Evolutionary conservation across 805 yeast genomes (phyloP).

Genomic region (Myxozyma kluyveri): DNA sequence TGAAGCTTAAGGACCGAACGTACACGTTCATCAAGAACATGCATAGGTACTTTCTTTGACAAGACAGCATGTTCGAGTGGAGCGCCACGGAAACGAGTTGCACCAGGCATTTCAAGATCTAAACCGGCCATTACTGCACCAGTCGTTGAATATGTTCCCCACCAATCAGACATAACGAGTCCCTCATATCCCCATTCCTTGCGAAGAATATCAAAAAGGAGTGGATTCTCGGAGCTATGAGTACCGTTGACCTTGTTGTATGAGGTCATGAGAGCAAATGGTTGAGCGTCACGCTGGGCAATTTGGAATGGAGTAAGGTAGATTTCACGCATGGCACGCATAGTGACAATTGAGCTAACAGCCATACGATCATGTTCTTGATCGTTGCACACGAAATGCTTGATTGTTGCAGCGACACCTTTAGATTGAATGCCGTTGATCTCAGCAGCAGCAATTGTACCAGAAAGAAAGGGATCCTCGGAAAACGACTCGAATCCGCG

Average conservation of each 20-base stretch:
- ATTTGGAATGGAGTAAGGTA: slow-evolving; percentile 63
- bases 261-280: slow-evolving; percentile 58
- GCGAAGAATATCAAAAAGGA: slow-evolving; percentile 49
- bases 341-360: slow-evolving; percentile 51
- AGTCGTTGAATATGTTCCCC: slow-evolving; percentile 51
- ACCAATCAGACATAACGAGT: slow-evolving; percentile 62
- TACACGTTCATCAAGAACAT: slow-evolving; percentile 44
- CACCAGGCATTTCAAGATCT: slow-evolving; percentile 69
- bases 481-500: slow-evolving; percentile 61
- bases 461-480: slow-evolving; percentile 57
- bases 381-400: slow-evolving; percentile 64
- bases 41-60: slow-evolving; percentile 42
- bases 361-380: slow-evolving; percentile 54
- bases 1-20: slow-evolving; percentile 49
- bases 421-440: slow-evolving; percentile 55
- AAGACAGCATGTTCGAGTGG: slow-evolving; percentile 45
- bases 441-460: slow-evolving; percentile 48
- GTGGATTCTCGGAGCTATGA: slow-evolving; percentile 51
- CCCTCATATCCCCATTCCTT: slow-evolving; percentile 60
- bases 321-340: slow-evolving; percentile 63
- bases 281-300: slow-evolving; percentile 52
- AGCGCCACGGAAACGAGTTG: slow-evolving; percentile 47
- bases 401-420: slow-evolving; percentile 49
- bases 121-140: slow-evolving; percentile 54
- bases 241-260: slow-evolving; percentile 63